Base-by-base conservation (phyloP, 306 rosid species). In the Delonix regia region DNA sequence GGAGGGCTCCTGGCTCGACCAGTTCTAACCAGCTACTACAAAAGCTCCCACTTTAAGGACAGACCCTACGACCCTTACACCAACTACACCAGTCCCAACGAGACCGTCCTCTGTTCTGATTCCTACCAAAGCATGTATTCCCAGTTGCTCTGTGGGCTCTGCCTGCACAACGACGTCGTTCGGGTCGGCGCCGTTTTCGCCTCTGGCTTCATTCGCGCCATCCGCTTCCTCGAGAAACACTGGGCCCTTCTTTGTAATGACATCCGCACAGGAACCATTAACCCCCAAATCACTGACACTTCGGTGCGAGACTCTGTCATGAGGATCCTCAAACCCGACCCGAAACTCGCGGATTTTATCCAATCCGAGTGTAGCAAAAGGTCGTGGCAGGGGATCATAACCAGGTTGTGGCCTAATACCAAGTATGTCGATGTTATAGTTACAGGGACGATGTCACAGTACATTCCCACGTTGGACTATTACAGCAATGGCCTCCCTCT, bases 371-470 rank as follows among this genome's bases (percentile, higher is more conserved):
- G 99, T 36, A 21, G 85, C 6, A 87, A 86, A 60, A 81, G 56
- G 9, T 85, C 90, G 1, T 95, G 99, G 99, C 87, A 76, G 49
- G 99, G 99, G 83, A 95, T 95, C 2, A 93, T 95, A 10, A 89
- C 96, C 0, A 85, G 94, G 88, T 22, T 95, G 34, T 95, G 99
- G 99, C 98, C 98, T 14, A 95, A 93, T 65, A 95, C 99, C 0
- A 91, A 90, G 86, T 95, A 95, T 83, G 98, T 95, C 78, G 99
- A 95, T 87, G 99, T 95, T 73, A 95, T 95, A 77, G 99, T 95
- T 59, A 95, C 99, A 0, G 99, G 99, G 68, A 88, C 99, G 56
- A 95, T 95, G 99, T 95, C 99, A 59, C 99, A 95, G 90, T 95
- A 95, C 74, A 91, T 95, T 69, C 94, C 91, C 8, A 95, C 90